Percentiles rank a stretch among this genome's conserved stretches.
These are phyloP conservation scores for Celoporthe dispersa DNA, from an alignment of 2,329 filamentous ascomycete genomes.

Conservation along the genomic window DNA sequence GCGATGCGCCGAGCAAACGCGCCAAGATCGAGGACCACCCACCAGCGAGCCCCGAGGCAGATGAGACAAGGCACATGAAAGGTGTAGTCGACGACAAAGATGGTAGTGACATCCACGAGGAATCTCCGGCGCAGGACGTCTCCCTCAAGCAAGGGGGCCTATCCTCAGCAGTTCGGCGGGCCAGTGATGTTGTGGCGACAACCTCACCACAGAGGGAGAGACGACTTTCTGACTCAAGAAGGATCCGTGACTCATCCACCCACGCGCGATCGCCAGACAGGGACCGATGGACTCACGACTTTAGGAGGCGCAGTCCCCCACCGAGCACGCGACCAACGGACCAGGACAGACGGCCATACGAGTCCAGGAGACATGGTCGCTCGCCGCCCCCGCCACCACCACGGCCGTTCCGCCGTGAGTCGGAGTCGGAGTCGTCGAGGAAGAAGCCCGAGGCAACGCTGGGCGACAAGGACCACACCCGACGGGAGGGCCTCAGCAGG, in stretches of 20 bases:
- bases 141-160: background rate
- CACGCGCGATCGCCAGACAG: background rate
- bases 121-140: background rate
- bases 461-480: constrained; percentile 34
- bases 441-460: constrained; percentile 13
- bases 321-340: constrained; percentile 14
- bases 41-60: background rate
- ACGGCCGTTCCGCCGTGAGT: constrained; percentile 10
- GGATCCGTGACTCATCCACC: constrained; percentile 5
- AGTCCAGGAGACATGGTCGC: background rate
- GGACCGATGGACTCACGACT: background rate
- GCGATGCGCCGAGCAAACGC: constrained; percentile 26
- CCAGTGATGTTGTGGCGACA: background rate
- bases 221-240: constrained; percentile 2
- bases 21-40: constrained; percentile 4
- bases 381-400: constrained; percentile 5
- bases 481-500: constrained; percentile 48
- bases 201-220: constrained; percentile 14
- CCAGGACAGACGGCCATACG: constrained; percentile 6
- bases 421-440: constrained; percentile 24
- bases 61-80: background rate
- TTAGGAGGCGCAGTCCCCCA: constrained; percentile 11
- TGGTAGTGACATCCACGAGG: background rate
- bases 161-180: background rate
- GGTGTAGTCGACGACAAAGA: constrained; percentile 9